Evolutionary conservation across 2,329 filamentous ascomycete genomes (phyloP).

Genomic region (Emericellopsis atlantica): DNA sequence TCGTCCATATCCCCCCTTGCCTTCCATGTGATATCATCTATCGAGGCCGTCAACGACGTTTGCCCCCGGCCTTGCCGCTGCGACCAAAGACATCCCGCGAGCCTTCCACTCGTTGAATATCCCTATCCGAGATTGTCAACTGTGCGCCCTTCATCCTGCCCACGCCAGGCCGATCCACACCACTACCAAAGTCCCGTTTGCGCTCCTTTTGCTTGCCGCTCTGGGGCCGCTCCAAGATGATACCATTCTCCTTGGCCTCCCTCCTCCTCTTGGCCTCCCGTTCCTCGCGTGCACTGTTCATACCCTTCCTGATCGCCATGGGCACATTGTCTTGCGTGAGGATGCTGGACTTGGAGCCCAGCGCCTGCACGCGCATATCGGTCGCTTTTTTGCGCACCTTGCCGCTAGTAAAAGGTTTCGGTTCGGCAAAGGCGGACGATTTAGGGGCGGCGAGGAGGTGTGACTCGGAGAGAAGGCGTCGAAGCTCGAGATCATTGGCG

Average conservation of each 20-base stretch:
- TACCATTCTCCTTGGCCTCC: constrained; percentile 81
- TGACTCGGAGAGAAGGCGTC: constrained; percentile 82
- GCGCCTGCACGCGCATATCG: constrained; percentile 69
- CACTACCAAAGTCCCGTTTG: constrained; percentile 36
- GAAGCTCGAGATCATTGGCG: constrained; percentile 84
- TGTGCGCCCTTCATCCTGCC: constrained; percentile 72
- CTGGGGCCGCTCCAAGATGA: constrained; percentile 60
- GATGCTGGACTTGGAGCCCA: constrained; percentile 67
- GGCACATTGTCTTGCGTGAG: constrained; percentile 80
- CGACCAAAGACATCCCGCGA: constrained; percentile 27
- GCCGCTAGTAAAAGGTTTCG: constrained; percentile 40
- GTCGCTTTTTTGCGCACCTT: constrained; percentile 68
- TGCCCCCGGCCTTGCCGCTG: constrained; percentile 10
- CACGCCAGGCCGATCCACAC: constrained; percentile 63
- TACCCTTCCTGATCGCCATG: constrained; percentile 76
- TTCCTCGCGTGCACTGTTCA: constrained; percentile 49
- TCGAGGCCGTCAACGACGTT: too few species aligned
- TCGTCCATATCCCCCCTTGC: too few species aligned
- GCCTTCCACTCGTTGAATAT: constrained; percentile 61
- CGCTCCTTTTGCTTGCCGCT: constrained; percentile 26
- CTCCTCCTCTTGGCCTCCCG: constrained; percentile 59
- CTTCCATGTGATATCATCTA: too few species aligned
- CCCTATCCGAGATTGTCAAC: constrained; percentile 63
- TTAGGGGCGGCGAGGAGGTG: constrained; percentile 55
- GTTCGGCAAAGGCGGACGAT: constrained; percentile 19